Percentiles rank a stretch among this genome's conserved stretches.
These are phyloP conservation scores for Jacaranda mimosifolia DNA, from an alignment of 257 asterid genomes.

Conservation along the genomic window DNA sequence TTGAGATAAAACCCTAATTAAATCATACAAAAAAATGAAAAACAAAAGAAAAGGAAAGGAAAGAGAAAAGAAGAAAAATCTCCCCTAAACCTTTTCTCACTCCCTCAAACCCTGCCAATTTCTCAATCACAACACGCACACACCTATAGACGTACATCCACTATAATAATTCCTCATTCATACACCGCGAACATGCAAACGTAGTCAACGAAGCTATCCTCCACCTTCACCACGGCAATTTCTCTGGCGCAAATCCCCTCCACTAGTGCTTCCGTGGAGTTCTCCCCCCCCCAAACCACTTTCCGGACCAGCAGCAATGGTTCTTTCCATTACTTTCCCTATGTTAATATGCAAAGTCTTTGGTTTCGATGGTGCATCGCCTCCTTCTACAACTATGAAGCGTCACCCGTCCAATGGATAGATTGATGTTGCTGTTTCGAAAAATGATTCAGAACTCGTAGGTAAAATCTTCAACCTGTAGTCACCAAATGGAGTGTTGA, in stretches of 20 bases:
- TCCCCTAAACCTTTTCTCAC: slow-evolving; percentile 30
- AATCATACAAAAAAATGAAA: too few relatives aligned
- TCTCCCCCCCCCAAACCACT: slow-evolving; percentile 71
- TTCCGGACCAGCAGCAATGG: slow-evolving; percentile 84
- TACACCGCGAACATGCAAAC: slow-evolving; percentile 72
- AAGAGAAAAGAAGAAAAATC: too few relatives aligned
- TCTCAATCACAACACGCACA: slow-evolving; percentile 15
- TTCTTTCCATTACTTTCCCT: slow-evolving; percentile 93
- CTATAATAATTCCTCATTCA: slow-evolving; percentile 65
- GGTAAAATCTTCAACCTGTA: slow-evolving; percentile 78
- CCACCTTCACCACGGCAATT: slow-evolving; percentile 64
- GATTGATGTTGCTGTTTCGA: slow-evolving; percentile 68
- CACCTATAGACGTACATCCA: neutral
- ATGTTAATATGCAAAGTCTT: slow-evolving; percentile 81
- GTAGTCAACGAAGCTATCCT: slow-evolving; percentile 72
- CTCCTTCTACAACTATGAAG: slow-evolving; percentile 55
- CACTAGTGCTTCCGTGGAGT: slow-evolving; percentile 78
- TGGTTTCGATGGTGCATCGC: slow-evolving; percentile 78
- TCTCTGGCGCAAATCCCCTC: slow-evolving; percentile 65
- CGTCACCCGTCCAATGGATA: slow-evolving; percentile 73
- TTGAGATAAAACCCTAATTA: too few relatives aligned
- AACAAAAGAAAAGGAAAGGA: too few relatives aligned
- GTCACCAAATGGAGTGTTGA: slow-evolving; percentile 77
- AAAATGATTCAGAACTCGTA: slow-evolving; percentile 74
- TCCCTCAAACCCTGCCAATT: slow-evolving; percentile 42